phyloP scores from a whole-genome alignment of 2,329 filamentous ascomycete genomes.

The Aspergillus phoenicis region DNA sequence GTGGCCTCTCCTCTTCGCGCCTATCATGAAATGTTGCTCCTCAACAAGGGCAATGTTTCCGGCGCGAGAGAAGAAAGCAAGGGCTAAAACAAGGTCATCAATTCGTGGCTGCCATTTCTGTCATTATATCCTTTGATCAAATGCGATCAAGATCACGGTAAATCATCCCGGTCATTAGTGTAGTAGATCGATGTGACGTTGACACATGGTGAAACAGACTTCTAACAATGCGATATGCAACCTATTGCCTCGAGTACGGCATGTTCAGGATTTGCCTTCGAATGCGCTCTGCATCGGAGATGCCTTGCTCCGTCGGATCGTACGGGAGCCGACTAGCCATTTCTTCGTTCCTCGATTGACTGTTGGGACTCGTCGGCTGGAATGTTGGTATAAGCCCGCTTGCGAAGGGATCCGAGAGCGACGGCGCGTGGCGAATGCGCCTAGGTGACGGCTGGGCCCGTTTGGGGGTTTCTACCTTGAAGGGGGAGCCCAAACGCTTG shows the following conservation, averaged over 20 bases:
- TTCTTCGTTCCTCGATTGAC: conserved; percentile 21
- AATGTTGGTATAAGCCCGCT: conserved; percentile 26
- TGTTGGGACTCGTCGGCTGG: conserved; percentile 18
- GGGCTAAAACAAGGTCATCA: conserved; percentile 15
- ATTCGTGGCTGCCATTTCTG: conserved; percentile 36
- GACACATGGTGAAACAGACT: conserved; percentile 27
- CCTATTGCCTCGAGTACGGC: conserved; percentile 34
- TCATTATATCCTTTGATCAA: conserved; percentile 31
- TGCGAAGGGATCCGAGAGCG: conserved; percentile 49
- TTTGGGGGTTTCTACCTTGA: conserved; percentile 43
- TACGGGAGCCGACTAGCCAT: conserved; percentile 26
- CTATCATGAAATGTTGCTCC: not conserved
- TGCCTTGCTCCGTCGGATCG: conserved; percentile 37
- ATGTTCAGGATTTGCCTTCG: conserved; percentile 43
- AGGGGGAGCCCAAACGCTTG: conserved; percentile 52
- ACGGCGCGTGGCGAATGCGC: conserved; percentile 44
- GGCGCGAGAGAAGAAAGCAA: not conserved
- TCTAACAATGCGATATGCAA: conserved; percentile 14
- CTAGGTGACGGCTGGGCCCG: conserved; percentile 34
- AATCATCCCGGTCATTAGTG: conserved; percentile 36
- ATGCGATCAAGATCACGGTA: conserved; percentile 19
- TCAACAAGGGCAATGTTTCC: not conserved
- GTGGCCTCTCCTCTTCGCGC: not conserved
- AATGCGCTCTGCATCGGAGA: conserved; percentile 44
- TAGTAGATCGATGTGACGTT: conserved; percentile 25